These are phyloP conservation scores for Asterella californica DNA, from an alignment of 225 moss, liverwort and hornwort species.

Conservation along the genomic window DNA sequence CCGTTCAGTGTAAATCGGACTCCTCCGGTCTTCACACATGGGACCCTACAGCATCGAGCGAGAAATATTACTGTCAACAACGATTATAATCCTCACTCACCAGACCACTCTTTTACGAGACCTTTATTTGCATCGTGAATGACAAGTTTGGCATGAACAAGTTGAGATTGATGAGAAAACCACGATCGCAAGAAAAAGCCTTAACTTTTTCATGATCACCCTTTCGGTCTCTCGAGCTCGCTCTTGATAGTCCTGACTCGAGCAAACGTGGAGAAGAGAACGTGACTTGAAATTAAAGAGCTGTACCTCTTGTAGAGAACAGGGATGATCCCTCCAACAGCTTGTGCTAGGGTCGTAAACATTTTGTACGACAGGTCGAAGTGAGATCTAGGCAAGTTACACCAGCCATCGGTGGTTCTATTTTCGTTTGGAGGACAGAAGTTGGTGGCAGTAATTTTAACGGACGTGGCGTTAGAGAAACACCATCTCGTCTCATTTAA, in stretches of 20 bases:
- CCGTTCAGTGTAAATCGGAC: slow-evolving; percentile 17
- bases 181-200: not conserved
- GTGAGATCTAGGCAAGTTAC: slow-evolving; percentile 57
- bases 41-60: slow-evolving; percentile 25
- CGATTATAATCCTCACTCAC: too few species aligned
- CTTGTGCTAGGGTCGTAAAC: slow-evolving; percentile 50
- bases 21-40: slow-evolving; percentile 26
- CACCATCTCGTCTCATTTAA: slow-evolving; percentile 37
- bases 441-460: slow-evolving; percentile 62
- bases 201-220: not conserved
- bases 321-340: slow-evolving; percentile 46
- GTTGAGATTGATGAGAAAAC: not conserved
- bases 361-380: slow-evolving; percentile 60
- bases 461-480: slow-evolving; percentile 38
- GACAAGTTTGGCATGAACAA: not conserved
- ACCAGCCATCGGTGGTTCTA: slow-evolving; percentile 49
- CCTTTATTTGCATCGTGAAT: not conserved
- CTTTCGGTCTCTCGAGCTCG: not conserved
- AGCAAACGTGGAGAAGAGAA: not conserved
- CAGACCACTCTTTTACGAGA: not conserved
- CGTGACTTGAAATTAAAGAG: too few species aligned
- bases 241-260: not conserved
- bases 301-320: not conserved
- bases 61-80: not conserved
- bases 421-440: slow-evolving; percentile 57